phyloP scores from a whole-genome alignment of 2,329 filamentous ascomycete species.

The Colletotrichum gigasporum region DNA sequence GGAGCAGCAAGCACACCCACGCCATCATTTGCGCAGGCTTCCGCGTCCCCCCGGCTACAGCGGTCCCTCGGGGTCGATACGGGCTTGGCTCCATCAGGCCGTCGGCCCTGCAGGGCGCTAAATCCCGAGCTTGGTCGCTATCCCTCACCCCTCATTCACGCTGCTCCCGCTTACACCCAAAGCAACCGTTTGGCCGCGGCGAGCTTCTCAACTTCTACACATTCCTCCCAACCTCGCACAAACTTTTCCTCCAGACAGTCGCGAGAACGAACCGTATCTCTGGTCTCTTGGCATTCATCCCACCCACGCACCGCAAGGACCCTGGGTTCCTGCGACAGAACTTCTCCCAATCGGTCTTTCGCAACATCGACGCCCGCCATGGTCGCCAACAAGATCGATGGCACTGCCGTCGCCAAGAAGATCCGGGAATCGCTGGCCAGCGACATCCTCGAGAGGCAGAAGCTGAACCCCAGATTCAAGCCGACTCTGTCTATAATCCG shows the following conservation, averaged over 20 bases:
- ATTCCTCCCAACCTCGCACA: slow-evolving; percentile 3
- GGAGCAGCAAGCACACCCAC: neutral
- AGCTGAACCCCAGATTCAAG: slow-evolving; percentile 85
- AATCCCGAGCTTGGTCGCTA: slow-evolving; percentile 15
- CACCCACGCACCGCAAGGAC: slow-evolving; percentile 23
- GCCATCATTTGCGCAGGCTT: neutral
- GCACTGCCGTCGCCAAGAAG: slow-evolving; percentile 90
- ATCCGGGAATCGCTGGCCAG: slow-evolving; percentile 84
- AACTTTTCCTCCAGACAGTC: slow-evolving; percentile 3
- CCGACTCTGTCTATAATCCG: slow-evolving; percentile 95
- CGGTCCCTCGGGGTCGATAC: slow-evolving; percentile 19
- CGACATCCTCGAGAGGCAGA: slow-evolving; percentile 85
- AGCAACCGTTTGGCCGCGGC: slow-evolving; percentile 9
- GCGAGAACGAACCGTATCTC: slow-evolving; percentile 17
- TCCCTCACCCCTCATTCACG: slow-evolving; percentile 22
- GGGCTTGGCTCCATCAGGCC: slow-evolving; percentile 19
- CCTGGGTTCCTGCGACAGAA: slow-evolving; percentile 3
- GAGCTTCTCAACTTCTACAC: slow-evolving; percentile 1
- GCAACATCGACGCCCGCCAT: slow-evolving; percentile 69
- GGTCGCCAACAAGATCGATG: slow-evolving; percentile 92
- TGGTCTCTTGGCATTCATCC: slow-evolving; percentile 11
- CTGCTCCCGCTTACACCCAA: slow-evolving; percentile 27
- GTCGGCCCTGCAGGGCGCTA: slow-evolving; percentile 24
- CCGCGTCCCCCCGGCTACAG: neutral
- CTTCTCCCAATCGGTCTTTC: slow-evolving; percentile 40